Conservation (phyloP, 768 basidiomycete species). For the Mycena rosella region DNA sequence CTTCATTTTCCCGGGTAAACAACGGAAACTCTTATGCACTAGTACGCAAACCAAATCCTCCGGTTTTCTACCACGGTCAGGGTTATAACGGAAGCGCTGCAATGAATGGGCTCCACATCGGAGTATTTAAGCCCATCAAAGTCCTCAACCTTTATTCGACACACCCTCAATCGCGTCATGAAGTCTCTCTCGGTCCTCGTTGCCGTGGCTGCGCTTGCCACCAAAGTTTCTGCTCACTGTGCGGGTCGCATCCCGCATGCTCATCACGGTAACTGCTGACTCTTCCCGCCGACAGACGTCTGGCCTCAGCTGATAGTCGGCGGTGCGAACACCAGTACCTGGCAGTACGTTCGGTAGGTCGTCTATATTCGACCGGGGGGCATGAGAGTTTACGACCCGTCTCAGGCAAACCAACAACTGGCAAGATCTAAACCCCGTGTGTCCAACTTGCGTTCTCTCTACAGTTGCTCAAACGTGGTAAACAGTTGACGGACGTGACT, state of each 20-base stretch:
- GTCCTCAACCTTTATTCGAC: no score
- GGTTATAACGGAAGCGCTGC: background rate
- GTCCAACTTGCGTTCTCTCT: background rate
- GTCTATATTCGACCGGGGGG: background rate
- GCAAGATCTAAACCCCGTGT: conserved; percentile 24
- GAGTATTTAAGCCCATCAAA: background rate
- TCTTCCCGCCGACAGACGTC: conserved; percentile 36
- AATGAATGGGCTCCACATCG: background rate
- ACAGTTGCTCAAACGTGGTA: background rate
- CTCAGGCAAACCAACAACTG: conserved; percentile 34
- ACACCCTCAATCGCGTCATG: conserved; percentile 13
- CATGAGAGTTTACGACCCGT: background rate
- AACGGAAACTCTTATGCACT: background rate
- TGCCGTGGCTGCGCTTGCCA: conserved; percentile 12
- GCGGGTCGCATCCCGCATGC: no score
- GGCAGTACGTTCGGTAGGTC: conserved; percentile 40
- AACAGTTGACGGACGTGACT: conserved; percentile 21
- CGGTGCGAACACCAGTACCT: conserved; percentile 36
- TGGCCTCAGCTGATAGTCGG: conserved; percentile 42
- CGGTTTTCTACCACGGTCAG: background rate
- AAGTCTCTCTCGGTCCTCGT: conserved; percentile 23
- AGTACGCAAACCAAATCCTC: background rate
- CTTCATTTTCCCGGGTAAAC: background rate
- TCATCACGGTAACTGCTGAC: background rate
- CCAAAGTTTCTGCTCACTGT: conserved; percentile 31